phyloP scores from a whole-genome alignment of 441 rosid genomes.

The Brassica hybrid region DNA sequence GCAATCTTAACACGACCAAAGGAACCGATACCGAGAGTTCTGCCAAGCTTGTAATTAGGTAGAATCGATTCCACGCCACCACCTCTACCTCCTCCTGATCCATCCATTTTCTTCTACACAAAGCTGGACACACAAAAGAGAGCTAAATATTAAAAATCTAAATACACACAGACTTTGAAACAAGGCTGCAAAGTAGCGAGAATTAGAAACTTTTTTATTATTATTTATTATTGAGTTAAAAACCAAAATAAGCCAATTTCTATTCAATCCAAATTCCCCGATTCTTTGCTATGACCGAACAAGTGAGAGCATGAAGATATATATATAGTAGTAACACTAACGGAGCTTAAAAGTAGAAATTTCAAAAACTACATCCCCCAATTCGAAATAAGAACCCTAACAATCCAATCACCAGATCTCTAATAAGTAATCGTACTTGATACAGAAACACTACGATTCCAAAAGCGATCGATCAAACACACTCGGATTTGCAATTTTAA shows the following conservation, averaged over 20 bases:
- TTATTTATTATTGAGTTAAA: background rate
- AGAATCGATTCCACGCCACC: slow-evolving; percentile 66
- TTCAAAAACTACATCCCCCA: slow-evolving; percentile 21
- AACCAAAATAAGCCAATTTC: background rate
- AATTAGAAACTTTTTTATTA: background rate
- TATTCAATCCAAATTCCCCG: slow-evolving; percentile 1
- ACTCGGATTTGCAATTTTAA: slow-evolving; percentile 20
- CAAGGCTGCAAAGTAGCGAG: background rate
- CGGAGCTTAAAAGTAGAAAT: slow-evolving; percentile 29
- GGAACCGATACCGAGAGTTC: slow-evolving; percentile 98
- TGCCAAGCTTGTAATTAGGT: slow-evolving; percentile 88
- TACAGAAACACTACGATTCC: background rate
- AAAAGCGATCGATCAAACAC: slow-evolving; percentile 10
- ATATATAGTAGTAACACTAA: background rate
- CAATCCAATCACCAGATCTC: slow-evolving; percentile 5
- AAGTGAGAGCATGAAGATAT: slow-evolving; percentile 9
- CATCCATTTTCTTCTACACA: slow-evolving; percentile 64
- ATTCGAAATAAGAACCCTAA: slow-evolving; percentile 35
- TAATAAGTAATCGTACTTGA: background rate
- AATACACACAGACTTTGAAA: background rate
- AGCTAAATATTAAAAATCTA: too few relatives aligned
- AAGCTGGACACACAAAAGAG: background rate
- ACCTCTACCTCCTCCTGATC: slow-evolving; percentile 57
- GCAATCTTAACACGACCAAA: slow-evolving; percentile 98
- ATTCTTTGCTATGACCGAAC: background rate